Conservation (phyloP, 495 filamentous ascomycete species). For the Trichoderma orchidacearum region DNA sequence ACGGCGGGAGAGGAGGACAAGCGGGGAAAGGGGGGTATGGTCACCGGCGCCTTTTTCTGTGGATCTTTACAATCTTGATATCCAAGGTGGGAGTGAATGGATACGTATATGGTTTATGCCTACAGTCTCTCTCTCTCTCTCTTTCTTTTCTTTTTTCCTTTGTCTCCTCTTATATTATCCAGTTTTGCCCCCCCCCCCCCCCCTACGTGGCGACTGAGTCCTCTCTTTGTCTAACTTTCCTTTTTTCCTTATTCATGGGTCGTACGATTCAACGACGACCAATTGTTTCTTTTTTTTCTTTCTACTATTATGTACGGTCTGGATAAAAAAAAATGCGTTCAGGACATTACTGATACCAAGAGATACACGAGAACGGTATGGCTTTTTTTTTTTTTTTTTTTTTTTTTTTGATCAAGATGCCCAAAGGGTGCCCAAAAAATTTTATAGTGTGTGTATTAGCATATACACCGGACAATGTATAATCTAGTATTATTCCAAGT, state of each 20-base stretch:
- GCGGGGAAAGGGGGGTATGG: neutral
- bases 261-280: no score
- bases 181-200: neutral
- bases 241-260: no score
- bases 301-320: no score
- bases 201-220: no score
- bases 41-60: neutral
- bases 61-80: neutral
- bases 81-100: neutral
- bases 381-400: neutral
- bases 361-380: constrained; percentile 1
- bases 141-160: neutral
- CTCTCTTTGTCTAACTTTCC: no score
- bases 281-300: no score
- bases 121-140: neutral
- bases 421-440: neutral
- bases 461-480: neutral
- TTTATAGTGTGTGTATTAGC: neutral
- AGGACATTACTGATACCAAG: neutral
- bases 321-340: no score
- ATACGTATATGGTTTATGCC: neutral
- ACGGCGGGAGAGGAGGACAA: neutral
- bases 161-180: neutral
- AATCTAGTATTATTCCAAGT: neutral
- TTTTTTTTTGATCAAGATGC: neutral